Percentiles rank a stretch among this genome's conserved stretches.
Conservation (phyloP, 2,329 filamentous ascomycete genomes). For the Thielaviopsis populi region DNA sequence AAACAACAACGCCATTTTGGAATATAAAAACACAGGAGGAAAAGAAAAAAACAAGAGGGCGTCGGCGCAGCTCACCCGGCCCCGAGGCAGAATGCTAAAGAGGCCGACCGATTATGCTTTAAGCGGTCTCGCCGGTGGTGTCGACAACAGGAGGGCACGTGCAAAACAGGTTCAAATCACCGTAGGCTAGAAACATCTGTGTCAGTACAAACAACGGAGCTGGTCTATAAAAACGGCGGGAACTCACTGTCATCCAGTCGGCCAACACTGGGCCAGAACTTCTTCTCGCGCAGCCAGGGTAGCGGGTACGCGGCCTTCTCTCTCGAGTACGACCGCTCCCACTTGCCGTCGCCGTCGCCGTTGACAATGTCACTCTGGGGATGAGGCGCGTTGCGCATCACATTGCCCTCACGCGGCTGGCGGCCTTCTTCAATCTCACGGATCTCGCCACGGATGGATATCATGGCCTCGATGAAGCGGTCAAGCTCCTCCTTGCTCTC, state of each 20-base stretch:
- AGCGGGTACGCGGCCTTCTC: slow-evolving; percentile 80
- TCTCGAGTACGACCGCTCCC: slow-evolving; percentile 67
- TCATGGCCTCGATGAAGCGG: slow-evolving; percentile 79
- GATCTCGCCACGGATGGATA: slow-evolving; percentile 77
- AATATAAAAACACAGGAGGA: not conserved
- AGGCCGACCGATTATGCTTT: not conserved
- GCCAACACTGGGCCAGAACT: slow-evolving; percentile 88
- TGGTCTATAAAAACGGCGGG: not conserved
- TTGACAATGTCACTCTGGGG: slow-evolving; percentile 64
- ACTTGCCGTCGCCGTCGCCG: slow-evolving; percentile 40
- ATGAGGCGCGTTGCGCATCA: slow-evolving; percentile 82
- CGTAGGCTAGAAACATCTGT: slow-evolving; percentile 47
- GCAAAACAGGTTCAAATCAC: slow-evolving; percentile 87
- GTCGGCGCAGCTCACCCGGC: not conserved
- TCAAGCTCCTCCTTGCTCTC: slow-evolving; percentile 88
- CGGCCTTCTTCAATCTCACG: slow-evolving; percentile 65
- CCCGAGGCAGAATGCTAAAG: not conserved
- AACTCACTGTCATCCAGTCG: slow-evolving; percentile 73
- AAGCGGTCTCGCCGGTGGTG: slow-evolving; percentile 26
- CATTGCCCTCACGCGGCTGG: slow-evolving; percentile 59
- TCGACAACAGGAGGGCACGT: slow-evolving; percentile 76
- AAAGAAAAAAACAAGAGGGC: not conserved
- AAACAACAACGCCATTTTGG: slow-evolving; percentile 10
- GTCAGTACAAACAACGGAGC: not conserved
- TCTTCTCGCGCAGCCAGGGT: slow-evolving; percentile 75